A percentile compares a stretch with the other conserved stretches of the same genome.
These are phyloP conservation scores for Coffea canephora DNA, from an alignment of 257 asterid species.

Conservation along the genomic window DNA sequence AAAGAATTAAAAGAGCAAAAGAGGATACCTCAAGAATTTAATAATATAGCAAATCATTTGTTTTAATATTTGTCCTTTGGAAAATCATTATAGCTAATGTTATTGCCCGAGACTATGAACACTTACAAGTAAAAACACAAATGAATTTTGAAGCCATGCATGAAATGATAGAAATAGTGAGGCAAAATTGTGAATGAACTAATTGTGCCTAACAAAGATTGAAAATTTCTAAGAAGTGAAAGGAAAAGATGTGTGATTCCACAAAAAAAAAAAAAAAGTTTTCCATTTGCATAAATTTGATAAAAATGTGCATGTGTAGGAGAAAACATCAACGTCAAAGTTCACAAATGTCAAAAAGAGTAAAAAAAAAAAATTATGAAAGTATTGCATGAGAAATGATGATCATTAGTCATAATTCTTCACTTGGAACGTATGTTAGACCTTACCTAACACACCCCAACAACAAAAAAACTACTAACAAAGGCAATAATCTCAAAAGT, in stretches of 20 bases:
- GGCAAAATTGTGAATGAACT: background rate
- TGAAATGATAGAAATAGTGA: no score
- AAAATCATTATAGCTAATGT: background rate
- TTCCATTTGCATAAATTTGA: background rate
- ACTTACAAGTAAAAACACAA: no score
- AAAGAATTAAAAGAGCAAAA: no score
- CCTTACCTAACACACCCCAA: slow-evolving; percentile 1
- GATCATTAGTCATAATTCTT: background rate
- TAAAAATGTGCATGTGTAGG: background rate
- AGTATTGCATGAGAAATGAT: background rate
- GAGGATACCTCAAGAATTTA: no score
- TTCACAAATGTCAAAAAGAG: background rate
- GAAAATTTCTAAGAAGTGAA: background rate
- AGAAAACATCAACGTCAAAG: slow-evolving; percentile 11
- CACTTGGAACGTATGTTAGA: background rate
- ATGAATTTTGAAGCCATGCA: slow-evolving; percentile 10
- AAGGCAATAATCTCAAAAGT: background rate
- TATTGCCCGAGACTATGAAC: background rate
- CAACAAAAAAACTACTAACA: background rate
- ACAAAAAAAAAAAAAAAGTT: no score
- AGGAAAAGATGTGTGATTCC: background rate
- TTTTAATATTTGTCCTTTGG: no score
- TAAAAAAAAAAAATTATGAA: background rate
- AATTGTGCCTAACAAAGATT: background rate
- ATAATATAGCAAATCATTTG: background rate